These are phyloP conservation scores for Lachancea meyersii DNA, from an alignment of 805 yeast species.

Conservation along the genomic window DNA sequence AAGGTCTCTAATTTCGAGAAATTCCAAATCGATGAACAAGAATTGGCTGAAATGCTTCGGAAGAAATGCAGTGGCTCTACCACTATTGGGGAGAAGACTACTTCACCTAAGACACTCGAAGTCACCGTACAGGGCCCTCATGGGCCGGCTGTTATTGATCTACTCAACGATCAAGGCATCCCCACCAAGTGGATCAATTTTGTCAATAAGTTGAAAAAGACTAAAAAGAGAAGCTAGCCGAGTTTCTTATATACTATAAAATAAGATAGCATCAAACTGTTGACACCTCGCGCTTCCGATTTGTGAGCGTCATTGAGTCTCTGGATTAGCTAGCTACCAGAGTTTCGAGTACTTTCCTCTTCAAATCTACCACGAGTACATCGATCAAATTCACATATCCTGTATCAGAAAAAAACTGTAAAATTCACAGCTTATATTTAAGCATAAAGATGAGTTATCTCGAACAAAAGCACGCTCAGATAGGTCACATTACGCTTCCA, in stretches of 20 bases:
- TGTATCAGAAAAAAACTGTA: neutral
- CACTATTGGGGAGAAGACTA: conserved; percentile 54
- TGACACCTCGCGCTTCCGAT: too few relatives aligned
- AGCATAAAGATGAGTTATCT: too few relatives aligned
- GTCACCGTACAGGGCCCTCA: conserved; percentile 93
- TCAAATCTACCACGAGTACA: neutral
- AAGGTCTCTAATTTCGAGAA: conserved; percentile 61
- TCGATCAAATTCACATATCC: neutral
- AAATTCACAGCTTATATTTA: neutral
- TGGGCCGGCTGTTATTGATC: conserved; percentile 50
- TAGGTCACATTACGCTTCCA: too few relatives aligned
- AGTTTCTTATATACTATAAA: neutral
- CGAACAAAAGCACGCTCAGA: too few relatives aligned
- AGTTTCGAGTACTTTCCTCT: neutral
- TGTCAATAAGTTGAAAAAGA: conserved; percentile 54
- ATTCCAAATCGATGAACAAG: conserved; percentile 58
- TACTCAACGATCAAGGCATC: conserved; percentile 57
- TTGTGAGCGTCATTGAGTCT: too few relatives aligned
- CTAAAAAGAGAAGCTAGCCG: conserved; percentile 34
- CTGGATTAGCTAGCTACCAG: too few relatives aligned
- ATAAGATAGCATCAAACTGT: too few relatives aligned
- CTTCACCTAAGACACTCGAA: conserved; percentile 50
- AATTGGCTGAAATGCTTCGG: conserved; percentile 61
- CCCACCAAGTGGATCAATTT: conserved; percentile 59
- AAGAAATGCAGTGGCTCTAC: conserved; percentile 86